Conservation (phyloP, 2,329 filamentous ascomycete genomes). For the Magnaporthales sp. region DNA sequence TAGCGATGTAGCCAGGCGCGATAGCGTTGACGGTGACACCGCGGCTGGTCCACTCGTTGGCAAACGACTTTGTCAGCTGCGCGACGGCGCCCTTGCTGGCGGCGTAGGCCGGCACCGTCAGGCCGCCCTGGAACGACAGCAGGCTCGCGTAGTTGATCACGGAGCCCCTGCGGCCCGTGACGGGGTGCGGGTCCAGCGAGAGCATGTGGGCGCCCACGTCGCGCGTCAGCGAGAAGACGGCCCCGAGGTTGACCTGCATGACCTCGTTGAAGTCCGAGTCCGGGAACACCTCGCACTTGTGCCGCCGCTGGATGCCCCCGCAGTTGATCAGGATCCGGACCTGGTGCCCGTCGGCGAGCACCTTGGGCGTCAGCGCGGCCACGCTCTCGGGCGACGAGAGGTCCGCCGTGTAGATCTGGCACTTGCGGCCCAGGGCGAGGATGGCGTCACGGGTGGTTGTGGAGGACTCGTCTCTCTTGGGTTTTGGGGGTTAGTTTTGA, state of each 20-base stretch:
- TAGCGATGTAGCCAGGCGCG: constrained; percentile 82
- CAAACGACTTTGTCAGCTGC: constrained; percentile 76
- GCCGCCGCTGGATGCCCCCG: constrained; percentile 75
- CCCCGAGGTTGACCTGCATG: constrained; percentile 77
- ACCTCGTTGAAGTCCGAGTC: constrained; percentile 71
- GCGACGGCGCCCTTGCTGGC: constrained; percentile 78
- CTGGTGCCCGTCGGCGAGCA: constrained; percentile 53
- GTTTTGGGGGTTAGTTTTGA: too few relatives aligned
- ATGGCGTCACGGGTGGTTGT: constrained; percentile 52
- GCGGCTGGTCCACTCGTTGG: constrained; percentile 76
- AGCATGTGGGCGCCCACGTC: constrained; percentile 78
- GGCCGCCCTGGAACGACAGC: constrained; percentile 75
- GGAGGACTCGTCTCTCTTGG: constrained; percentile 24
- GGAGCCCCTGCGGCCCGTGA: constrained; percentile 50
- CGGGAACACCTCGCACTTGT: constrained; percentile 68
- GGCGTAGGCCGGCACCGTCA: constrained; percentile 83
- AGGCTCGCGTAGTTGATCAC: constrained; percentile 83
- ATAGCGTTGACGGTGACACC: constrained; percentile 83
- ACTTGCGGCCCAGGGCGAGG: constrained; percentile 57
- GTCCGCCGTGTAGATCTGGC: constrained; percentile 60
- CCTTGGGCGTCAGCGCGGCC: constrained; percentile 45
- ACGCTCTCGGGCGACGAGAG: constrained; percentile 54
- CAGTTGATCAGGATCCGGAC: constrained; percentile 79
- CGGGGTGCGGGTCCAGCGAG: constrained; percentile 33
- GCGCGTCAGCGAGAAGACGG: constrained; percentile 70